Base-by-base conservation (phyloP, 2,329 filamentous ascomycete species). In the Colletotrichum siamense region DNA sequence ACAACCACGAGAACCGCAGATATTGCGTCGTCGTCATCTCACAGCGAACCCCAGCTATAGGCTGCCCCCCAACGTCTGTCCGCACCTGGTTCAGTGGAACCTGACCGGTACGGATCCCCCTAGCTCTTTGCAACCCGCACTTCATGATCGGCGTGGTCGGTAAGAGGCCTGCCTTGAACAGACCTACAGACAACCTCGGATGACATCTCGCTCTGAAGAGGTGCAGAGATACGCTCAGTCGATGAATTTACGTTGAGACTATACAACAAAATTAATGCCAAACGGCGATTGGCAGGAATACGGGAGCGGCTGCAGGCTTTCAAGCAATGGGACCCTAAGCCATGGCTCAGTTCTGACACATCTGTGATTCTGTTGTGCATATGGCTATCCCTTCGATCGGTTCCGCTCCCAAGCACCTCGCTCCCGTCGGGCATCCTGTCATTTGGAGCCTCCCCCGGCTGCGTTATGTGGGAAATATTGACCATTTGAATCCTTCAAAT, bases 381-480 rank as follows among this genome's bases (percentile, higher is more conserved):
- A 62, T 36, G 52, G 10, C 6, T 28, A 75, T 75, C 71, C 75
- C 75, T 75, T 75, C 65, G 32, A 63, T 67, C 24, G 62, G 44
- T 36, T 55, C 71, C 52, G 32, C 71, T 28, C 28, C 13, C 28
- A 18, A 65, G 44, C 32, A 39, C n/a, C 30, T 49, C 28, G 22
- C 32, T 64, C 39, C 57, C 24, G 32, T 68, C 44, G 59, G 64
- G 63, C 34, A 59, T n/a, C 34, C 30, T 65, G 64, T 52, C 34
- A 69, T 55, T 62, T n/a, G n/a, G 26, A 26, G 24, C 24, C n/a
- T 34, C 15, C 49, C 44, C 73, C 39, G 67, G 34, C 44, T 44
- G 6, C 28, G 32, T n/a, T 18, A 52, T 65, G 30, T 24, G 26
- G 70, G 15, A 69, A 61, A 39, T 26, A 26, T 64, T 16, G 36